Conservation (phyloP, 345 rosid genomes). For the Brassica cretica region DNA sequence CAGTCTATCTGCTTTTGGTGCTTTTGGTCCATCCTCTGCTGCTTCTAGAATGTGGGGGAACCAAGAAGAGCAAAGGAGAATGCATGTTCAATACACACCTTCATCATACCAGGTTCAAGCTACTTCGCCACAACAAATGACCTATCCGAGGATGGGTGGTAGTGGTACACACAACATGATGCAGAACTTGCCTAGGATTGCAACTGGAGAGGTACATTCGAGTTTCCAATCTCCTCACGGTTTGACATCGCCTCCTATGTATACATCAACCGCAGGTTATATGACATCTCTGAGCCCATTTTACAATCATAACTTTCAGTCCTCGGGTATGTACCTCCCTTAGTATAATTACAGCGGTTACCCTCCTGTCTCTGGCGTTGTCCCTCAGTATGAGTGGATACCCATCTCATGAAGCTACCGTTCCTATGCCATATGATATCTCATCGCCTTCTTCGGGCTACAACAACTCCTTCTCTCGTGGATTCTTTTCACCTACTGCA, state of each 20-base stretch:
- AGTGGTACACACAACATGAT: conserved; percentile 44
- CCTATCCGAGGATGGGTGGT: conserved; percentile 49
- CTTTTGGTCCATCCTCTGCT: conserved; percentile 41
- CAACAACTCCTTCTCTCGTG: conserved; percentile 32
- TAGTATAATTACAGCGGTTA: conserved; percentile 63
- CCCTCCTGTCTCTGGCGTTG: conserved; percentile 54
- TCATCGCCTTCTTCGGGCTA: conserved; percentile 51
- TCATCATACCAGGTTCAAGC: conserved; percentile 44
- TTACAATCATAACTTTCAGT: conserved; percentile 69
- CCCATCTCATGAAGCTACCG: conserved; percentile 58
- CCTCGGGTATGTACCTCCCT: conserved; percentile 65
- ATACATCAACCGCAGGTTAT: conserved; percentile 65
- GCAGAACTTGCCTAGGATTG: conserved; percentile 49
- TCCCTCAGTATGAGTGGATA: conserved; percentile 73
- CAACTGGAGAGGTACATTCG: conserved; percentile 58
- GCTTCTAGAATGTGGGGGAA: conserved; percentile 48
- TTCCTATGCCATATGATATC: conserved; percentile 62
- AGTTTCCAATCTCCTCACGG: conserved; percentile 61
- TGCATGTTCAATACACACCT: conserved; percentile 46
- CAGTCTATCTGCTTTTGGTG: conserved; percentile 43
- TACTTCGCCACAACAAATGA: conserved; percentile 49
- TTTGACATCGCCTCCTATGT: conserved; percentile 56
- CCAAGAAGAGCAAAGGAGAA: conserved; percentile 58
- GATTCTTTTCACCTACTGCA: conserved; percentile 26
- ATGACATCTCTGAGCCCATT: conserved; percentile 66